Conservation (phyloP, 176 grass and related monocot species). For the Alloteropsis semialata region DNA sequence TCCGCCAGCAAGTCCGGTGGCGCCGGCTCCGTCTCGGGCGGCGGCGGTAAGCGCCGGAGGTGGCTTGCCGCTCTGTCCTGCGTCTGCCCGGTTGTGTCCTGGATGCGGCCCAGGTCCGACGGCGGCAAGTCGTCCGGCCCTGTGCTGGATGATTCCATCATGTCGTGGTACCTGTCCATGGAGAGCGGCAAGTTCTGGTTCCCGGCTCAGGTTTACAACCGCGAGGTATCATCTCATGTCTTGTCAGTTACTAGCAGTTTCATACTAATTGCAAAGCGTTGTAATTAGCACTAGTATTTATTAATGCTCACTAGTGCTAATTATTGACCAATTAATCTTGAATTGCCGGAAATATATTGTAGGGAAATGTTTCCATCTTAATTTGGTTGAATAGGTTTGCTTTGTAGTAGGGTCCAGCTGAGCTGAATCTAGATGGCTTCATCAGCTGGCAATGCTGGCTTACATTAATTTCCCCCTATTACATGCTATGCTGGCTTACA, state of each 20-base stretch:
- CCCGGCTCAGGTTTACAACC: conserved; percentile 97
- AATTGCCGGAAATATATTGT: conserved; percentile 3
- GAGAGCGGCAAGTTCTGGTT: conserved; percentile 88
- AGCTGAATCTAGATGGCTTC: neutral
- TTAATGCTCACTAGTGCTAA: conserved; percentile 3
- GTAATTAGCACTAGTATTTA: neutral
- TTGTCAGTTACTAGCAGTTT: neutral
- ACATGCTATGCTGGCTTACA: neutral
- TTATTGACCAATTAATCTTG: neutral
- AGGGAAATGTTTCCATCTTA: neutral
- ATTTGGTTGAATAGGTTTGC: conserved; percentile 25
- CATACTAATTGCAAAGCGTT: conserved; percentile 18
- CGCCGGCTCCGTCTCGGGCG: neutral
- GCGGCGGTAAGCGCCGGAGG: conserved; percentile 40
- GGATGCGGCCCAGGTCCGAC: conserved; percentile 51
- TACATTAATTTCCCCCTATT: neutral
- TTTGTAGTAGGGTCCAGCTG: neutral
- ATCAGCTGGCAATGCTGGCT: neutral
- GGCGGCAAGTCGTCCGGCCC: conserved; percentile 21
- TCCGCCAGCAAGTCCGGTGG: conserved; percentile 28
- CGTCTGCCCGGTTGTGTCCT: conserved; percentile 75
- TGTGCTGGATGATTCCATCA: conserved; percentile 62
- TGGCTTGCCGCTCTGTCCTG: conserved; percentile 70
- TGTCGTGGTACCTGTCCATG: conserved; percentile 83
- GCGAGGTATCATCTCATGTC: conserved; percentile 64